phyloP scores from a whole-genome alignment of 345 rosid genomes.

The Citropsis articulata region DNA sequence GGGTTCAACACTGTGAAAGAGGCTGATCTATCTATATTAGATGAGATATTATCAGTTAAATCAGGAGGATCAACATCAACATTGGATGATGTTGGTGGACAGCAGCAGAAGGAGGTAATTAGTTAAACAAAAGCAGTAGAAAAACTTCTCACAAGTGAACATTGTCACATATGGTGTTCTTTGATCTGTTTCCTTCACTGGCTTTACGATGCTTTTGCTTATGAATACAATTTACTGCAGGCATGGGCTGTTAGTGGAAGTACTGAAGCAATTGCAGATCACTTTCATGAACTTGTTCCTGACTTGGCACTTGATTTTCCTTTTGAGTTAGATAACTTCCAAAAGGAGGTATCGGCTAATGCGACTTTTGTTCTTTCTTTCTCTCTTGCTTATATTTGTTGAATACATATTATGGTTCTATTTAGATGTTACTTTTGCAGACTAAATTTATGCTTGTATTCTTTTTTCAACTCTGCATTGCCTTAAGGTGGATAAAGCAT shows the following conservation, averaged over 20 bases:
- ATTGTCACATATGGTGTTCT: background rate
- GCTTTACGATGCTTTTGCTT: constrained; percentile 12
- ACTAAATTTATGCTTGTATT: background rate
- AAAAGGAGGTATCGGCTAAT: constrained; percentile 67
- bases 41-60: constrained; percentile 73
- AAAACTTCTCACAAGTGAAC: background rate
- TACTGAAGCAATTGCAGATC: constrained; percentile 68
- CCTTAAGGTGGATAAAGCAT: background rate
- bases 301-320: constrained; percentile 91
- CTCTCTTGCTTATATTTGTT: background rate
- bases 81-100: constrained; percentile 32
- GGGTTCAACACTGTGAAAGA: constrained; percentile 23
- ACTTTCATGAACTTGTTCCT: constrained; percentile 79
- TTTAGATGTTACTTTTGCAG: background rate
- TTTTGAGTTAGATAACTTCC: constrained; percentile 86
- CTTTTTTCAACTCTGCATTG: background rate
- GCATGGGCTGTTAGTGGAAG: constrained; percentile 72
- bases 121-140: background rate
- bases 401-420: constrained; percentile 1
- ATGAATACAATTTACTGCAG: constrained; percentile 38
- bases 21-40: constrained; percentile 53
- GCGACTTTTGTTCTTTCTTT: background rate
- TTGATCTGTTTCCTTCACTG: background rate
- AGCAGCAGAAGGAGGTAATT: constrained; percentile 57
- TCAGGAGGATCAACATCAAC: constrained; percentile 37